These are phyloP conservation scores for Cordyceps cicadae DNA, from an alignment of 2,329 filamentous ascomycete genomes.

Conservation along the genomic window DNA sequence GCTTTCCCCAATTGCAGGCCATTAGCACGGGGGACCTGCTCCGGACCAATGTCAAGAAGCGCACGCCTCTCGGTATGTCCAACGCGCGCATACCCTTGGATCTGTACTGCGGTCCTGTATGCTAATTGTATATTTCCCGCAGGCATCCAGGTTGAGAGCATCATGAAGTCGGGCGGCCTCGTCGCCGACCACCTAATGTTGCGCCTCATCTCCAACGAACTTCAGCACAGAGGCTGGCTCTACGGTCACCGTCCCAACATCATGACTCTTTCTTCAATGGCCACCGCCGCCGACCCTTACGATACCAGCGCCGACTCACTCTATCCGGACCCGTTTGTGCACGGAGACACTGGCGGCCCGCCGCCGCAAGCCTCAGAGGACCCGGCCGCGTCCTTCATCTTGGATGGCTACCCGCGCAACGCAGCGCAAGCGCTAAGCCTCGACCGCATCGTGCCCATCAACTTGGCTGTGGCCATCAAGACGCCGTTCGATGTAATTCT, in stretches of 20 bases:
- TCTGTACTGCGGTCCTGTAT: neutral
- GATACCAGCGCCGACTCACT: conserved; percentile 23
- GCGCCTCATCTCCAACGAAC: conserved; percentile 83
- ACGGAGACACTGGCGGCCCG: conserved; percentile 26
- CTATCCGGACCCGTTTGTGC: conserved; percentile 28
- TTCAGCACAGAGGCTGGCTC: conserved; percentile 80
- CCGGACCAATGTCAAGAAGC: conserved; percentile 82
- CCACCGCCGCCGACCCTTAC: conserved; percentile 30
- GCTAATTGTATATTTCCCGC: conserved; percentile 1
- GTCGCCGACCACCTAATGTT: conserved; percentile 89
- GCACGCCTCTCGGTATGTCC: conserved; percentile 69
- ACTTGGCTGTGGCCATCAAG: conserved; percentile 78
- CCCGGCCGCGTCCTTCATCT: conserved; percentile 79
- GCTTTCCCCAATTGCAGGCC: conserved; percentile 80
- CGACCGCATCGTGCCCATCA: conserved; percentile 81
- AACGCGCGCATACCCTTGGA: neutral
- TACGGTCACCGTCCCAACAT: conserved; percentile 38
- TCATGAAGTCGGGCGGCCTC: conserved; percentile 82
- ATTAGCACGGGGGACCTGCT: conserved; percentile 93
- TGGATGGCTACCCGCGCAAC: conserved; percentile 93
- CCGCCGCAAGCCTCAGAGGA: conserved; percentile 50
- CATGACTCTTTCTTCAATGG: conserved; percentile 43
- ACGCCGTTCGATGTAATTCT: conserved; percentile 84
- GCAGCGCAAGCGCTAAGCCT: conserved; percentile 69
- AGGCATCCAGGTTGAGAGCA: conserved; percentile 86